Conservation (phyloP, 2,329 filamentous ascomycete species). For the Monilinia fructigena region DNA sequence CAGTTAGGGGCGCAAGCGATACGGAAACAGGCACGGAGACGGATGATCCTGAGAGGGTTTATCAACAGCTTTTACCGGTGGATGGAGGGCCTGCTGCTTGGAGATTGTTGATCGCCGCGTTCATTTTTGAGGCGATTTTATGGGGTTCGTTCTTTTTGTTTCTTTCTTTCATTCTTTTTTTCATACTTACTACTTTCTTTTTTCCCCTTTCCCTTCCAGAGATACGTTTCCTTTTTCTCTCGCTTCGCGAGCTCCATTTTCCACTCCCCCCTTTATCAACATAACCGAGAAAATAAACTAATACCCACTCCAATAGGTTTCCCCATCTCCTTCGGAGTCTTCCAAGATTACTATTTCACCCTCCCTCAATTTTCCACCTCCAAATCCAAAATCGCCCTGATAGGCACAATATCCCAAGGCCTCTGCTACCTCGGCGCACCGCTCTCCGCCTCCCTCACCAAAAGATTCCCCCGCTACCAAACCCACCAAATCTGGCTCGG, state of each 20-base stretch:
- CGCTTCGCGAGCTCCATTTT: not conserved
- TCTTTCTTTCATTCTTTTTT: not conserved
- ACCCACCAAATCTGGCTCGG: not conserved
- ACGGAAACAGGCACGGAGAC: not conserved
- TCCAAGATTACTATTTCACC: slow-evolving; percentile 16
- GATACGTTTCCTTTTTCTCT: not conserved
- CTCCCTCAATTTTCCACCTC: not conserved
- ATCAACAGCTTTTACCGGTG: slow-evolving; percentile 2
- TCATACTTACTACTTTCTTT: not conserved
- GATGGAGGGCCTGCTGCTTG: not conserved
- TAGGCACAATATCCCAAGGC: slow-evolving; percentile 9
- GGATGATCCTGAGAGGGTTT: not conserved
- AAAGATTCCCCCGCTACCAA: slow-evolving; percentile 10
- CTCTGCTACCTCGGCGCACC: slow-evolving; percentile 7
- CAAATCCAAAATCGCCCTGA: slow-evolving; percentile 1
- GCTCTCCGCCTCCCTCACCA: slow-evolving; percentile 3
- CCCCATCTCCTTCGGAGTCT: slow-evolving; percentile 8
- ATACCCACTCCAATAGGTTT: not conserved
- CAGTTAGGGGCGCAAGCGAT: not conserved
- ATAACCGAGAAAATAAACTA: not conserved
- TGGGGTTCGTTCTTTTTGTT: not conserved
- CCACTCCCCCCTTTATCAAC: not conserved
- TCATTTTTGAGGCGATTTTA: not conserved
- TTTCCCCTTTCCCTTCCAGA: not conserved
- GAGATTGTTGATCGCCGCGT: not conserved